Evolutionary conservation across 352 stramenopile species (phyloP).

Genomic region (Albugo laibachii): DNA sequence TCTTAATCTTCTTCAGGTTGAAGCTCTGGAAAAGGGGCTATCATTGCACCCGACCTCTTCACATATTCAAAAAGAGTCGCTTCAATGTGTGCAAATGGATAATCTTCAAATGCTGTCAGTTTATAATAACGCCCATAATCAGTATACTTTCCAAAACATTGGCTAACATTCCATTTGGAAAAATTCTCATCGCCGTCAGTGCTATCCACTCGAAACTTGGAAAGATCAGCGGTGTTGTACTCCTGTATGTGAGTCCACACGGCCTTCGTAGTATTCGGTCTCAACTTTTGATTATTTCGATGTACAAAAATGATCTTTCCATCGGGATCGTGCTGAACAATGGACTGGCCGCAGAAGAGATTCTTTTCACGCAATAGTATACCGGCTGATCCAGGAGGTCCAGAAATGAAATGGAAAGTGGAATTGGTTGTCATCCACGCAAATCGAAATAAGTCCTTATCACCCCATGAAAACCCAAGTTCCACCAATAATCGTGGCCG

Average conservation of each 20-base stretch:
- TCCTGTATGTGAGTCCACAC: conserved; percentile 47
- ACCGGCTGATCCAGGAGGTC: conserved; percentile 23
- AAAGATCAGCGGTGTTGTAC: conserved; percentile 1
- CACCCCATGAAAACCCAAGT: conserved; percentile 37
- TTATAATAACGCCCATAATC: background rate
- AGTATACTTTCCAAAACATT: background rate
- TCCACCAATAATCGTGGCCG: conserved; percentile 26
- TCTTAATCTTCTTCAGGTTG: too few species aligned
- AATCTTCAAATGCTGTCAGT: background rate
- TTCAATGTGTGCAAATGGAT: background rate
- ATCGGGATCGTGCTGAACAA: conserved; percentile 43
- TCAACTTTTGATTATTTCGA: conserved; percentile 50
- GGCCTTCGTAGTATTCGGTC: conserved; percentile 19
- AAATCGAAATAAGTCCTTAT: conserved; percentile 67
- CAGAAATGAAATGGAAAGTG: conserved; percentile 35
- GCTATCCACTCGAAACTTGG: too few species aligned
- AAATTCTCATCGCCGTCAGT: too few species aligned
- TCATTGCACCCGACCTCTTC: too few species aligned
- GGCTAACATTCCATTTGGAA: background rate
- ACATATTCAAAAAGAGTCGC: background rate
- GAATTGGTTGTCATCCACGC: conserved; percentile 49
- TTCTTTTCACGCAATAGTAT: conserved; percentile 14
- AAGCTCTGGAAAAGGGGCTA: too few species aligned
- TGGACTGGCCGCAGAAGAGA: conserved; percentile 49
- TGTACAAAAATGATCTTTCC: conserved; percentile 31